Percentiles rank a stretch among this genome's conserved stretches.
Conservation (phyloP, 768 basidiomycete species). For the Suillus paluster region DNA sequence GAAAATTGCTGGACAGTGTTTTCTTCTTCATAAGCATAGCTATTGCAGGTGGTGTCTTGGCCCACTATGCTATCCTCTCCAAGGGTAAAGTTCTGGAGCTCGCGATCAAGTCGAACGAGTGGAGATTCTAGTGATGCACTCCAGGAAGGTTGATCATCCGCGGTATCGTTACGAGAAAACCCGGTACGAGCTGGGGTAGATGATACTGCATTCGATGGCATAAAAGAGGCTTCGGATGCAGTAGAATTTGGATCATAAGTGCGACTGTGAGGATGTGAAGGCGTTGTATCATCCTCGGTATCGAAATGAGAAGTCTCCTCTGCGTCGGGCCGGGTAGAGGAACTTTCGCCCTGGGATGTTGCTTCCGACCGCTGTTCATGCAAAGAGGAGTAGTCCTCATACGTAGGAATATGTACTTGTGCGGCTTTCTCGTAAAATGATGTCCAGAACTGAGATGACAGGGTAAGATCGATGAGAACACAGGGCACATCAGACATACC, state of each 20-base stretch:
- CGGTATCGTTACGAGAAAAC: constrained; percentile 40
- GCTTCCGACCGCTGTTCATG: constrained; percentile 53
- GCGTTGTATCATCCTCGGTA: constrained; percentile 13
- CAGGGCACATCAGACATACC: constrained; percentile 47
- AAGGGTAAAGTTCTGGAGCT: constrained; percentile 57
- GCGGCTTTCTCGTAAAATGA: constrained; percentile 96
- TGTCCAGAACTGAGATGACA: constrained; percentile 80
- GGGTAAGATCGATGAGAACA: background rate
- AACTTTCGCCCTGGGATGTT: constrained; percentile 15
- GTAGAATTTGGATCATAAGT: constrained; percentile 48
- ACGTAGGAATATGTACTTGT: constrained; percentile 79
- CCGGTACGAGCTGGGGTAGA: constrained; percentile 70
- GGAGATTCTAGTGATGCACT: constrained; percentile 76
- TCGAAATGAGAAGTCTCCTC: constrained; percentile 16
- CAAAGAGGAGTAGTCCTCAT: constrained; percentile 66
- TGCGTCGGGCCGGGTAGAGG: constrained; percentile 19
- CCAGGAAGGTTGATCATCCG: constrained; percentile 66
- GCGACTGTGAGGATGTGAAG: constrained; percentile 15
- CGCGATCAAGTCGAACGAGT: constrained; percentile 65
- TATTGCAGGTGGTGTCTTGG: constrained; percentile 28
- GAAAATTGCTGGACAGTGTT: constrained; percentile 29
- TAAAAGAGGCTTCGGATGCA: constrained; percentile 72
- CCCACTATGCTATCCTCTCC: constrained; percentile 37
- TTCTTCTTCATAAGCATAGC: constrained; percentile 36
- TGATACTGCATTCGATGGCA: constrained; percentile 72